Conservation (phyloP, 2,329 filamentous ascomycete genomes). For the Sarocladium strictum region DNA sequence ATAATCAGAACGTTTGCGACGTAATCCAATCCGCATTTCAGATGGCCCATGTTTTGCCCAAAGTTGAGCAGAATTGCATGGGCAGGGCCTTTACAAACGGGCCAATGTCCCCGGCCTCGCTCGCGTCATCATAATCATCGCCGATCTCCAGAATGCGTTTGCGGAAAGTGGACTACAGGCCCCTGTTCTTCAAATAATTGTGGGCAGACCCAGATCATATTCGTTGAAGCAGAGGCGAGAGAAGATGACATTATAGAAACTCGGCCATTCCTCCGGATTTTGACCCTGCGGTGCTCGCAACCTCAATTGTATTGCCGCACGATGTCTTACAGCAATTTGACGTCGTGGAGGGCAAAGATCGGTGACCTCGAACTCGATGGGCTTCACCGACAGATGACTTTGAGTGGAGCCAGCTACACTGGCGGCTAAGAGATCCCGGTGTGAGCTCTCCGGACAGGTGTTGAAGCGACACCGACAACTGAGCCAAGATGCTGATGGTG, state of each 20-base stretch:
- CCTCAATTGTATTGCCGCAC: background rate
- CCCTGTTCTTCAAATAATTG: too few species aligned
- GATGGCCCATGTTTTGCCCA: background rate
- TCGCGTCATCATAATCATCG: conserved; percentile 3
- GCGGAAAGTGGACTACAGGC: background rate
- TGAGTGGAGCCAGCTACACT: background rate
- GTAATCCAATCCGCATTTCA: background rate
- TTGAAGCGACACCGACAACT: too few species aligned
- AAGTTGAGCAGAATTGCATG: background rate
- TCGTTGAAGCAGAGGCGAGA: background rate
- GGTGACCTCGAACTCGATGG: background rate
- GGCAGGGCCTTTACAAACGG: background rate
- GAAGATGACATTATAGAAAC: background rate
- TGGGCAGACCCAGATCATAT: too few species aligned
- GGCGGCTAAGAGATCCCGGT: background rate
- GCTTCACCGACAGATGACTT: background rate
- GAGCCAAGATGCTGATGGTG: too few species aligned
- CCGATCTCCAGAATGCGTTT: background rate
- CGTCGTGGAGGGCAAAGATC: background rate
- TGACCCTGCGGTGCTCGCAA: background rate
- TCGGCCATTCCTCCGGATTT: too few species aligned
- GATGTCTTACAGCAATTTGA: background rate
- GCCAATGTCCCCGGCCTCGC: background rate
- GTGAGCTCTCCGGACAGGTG: too few species aligned
- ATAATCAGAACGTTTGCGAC: background rate